These are phyloP conservation scores for Daldinia grandis DNA, from an alignment of 495 filamentous ascomycete species.

Conservation along the genomic window DNA sequence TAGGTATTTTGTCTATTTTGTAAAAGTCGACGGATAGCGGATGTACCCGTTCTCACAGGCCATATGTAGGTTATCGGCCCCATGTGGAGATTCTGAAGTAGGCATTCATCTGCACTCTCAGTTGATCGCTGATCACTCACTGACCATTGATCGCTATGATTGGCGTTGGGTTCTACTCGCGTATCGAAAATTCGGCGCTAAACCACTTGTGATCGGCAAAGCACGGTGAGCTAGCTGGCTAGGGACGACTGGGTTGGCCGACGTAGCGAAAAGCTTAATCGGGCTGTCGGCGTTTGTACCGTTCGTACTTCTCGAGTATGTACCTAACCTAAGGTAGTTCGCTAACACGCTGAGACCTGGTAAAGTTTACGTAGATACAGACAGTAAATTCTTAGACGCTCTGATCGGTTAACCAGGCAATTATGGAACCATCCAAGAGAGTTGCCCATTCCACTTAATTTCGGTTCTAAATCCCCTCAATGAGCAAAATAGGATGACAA, in stretches of 20 bases:
- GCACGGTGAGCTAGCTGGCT: slow-evolving; percentile 8
- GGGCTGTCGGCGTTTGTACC: slow-evolving; percentile 3
- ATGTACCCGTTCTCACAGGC: slow-evolving; percentile 21
- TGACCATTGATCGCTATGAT: slow-evolving; percentile 21
- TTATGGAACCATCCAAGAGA: neutral
- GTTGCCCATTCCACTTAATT: slow-evolving; percentile 2
- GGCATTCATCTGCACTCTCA: slow-evolving; percentile 14
- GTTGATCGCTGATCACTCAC: neutral
- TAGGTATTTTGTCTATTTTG: neutral
- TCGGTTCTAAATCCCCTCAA: neutral
- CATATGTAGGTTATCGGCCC: neutral
- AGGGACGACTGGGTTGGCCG: neutral
- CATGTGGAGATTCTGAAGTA: neutral
- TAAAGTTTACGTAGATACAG: neutral
- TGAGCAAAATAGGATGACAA: neutral
- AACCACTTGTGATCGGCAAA: slow-evolving; percentile 16
- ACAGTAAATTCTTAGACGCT: neutral
- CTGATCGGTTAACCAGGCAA: slow-evolving; percentile 10
- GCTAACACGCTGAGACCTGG: neutral
- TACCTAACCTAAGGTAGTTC: neutral
- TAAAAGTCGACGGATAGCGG: slow-evolving; percentile 9
- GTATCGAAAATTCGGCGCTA: slow-evolving; percentile 33
- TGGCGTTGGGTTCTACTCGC: slow-evolving; percentile 33
- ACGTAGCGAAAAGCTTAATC: neutral
- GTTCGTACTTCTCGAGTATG: neutral